Base-by-base conservation (phyloP, 2,329 filamentous ascomycete species). In the Amphichorda felina region DNA sequence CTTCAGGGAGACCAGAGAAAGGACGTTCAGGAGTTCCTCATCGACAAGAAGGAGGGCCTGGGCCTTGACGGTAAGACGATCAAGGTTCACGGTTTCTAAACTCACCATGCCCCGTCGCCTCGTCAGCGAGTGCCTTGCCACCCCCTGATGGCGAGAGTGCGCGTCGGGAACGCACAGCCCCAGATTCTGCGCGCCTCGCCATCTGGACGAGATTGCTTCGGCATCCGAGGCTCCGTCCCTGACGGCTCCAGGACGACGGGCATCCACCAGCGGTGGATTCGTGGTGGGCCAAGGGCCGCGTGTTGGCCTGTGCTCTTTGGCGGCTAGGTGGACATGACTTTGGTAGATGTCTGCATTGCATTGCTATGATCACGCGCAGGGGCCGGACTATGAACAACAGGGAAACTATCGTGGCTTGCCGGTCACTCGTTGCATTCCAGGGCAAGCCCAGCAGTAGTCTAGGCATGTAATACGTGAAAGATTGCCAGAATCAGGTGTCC, bases 1-100 rank as follows among this genome's bases (percentile, higher is more conserved):
- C 82, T 98, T 58, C 91, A 98, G 68, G 91, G 91, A 56, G 91
- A 98, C 64, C 91, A 98, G 74, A 89, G 91, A 68, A 94, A 94
- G 70, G 87, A 94, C 77, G 84, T 95, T 61, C 84, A 93, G 64
- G 87, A 95, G 59, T 98, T 96, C 72, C 79, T 96, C 64, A 79
- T 79, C 66, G 84, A 94, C 70, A 93, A 94, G 75, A 86, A 88
- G 66, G 84, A 88, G 58, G 89, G 89, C 55, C 75, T 96, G 54
- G 86, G 85, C 63, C 80, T 95, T 59, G 86, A 95, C 67, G 73
- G 79, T 63, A 94, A 95, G 78, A 93, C 82, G 67, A 94, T 96
- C 70, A 95, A 96, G 76, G 84, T 89, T 54, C 60, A 64, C 56
- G 62, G 79, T 47, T 64, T 64, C 56, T 65, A 65, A 60, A 52